Conservation (phyloP, 352 stramenopile species). For the Ophiocytium majus region DNA sequence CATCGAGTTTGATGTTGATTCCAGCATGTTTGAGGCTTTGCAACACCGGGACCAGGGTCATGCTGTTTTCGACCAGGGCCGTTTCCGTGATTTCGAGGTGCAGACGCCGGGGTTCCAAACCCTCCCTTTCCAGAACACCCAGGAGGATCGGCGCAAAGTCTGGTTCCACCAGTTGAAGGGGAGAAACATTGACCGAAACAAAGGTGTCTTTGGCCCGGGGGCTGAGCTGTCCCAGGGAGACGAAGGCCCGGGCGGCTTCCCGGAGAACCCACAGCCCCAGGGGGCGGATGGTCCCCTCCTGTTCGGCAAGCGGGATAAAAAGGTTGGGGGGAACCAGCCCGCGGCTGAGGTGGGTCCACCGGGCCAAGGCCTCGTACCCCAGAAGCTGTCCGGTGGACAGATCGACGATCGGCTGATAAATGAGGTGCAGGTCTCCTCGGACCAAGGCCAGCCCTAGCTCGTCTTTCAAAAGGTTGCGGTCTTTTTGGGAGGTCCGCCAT, state of each 20-base stretch:
- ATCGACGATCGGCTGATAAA: neutral
- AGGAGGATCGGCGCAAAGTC: neutral
- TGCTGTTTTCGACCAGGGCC: neutral
- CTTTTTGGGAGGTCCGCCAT: neutral
- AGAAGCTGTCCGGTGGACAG: neutral
- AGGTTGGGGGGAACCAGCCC: neutral
- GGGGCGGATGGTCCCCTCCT: neutral
- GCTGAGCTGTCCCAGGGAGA: no score
- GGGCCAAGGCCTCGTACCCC: neutral
- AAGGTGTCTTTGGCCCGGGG: no score
- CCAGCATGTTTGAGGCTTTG: neutral
- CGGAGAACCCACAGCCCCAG: neutral
- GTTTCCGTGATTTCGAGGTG: neutral
- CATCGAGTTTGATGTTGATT: neutral
- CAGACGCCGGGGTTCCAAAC: neutral
- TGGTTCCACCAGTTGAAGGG: neutral
- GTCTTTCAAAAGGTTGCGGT: neutral
- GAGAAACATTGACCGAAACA: neutral
- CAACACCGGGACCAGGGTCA: neutral
- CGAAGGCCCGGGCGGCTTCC: neutral
- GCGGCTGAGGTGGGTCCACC: neutral
- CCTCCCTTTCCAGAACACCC: neutral
- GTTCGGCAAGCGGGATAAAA: constrained; percentile 1
- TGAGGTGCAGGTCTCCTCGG: neutral
- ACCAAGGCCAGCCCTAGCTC: neutral